These are phyloP conservation scores for Candida multigemmis DNA, from an alignment of 805 yeast genomes.

Conservation along the genomic window DNA sequence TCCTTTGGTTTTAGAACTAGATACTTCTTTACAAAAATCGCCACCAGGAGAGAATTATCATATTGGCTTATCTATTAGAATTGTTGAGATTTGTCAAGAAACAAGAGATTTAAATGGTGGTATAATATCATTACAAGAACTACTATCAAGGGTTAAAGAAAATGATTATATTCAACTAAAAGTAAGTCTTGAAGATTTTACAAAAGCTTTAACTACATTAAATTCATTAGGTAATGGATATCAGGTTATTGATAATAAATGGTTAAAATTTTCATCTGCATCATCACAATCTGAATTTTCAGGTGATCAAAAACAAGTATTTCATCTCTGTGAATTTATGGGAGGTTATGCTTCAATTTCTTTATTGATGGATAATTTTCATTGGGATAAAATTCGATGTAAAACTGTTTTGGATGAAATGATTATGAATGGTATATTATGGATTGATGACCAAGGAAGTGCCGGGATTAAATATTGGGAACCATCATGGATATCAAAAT, in stretches of 20 bases:
- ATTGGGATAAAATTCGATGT: constrained; percentile 63
- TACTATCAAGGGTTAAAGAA: constrained; percentile 13
- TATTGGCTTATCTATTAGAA: constrained; percentile 60
- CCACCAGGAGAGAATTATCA: constrained; percentile 40
- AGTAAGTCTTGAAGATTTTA: constrained; percentile 42
- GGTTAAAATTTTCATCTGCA: constrained; percentile 31
- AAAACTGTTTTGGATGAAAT: constrained; percentile 62
- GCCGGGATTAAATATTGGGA: constrained; percentile 56
- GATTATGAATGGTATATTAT: constrained; percentile 73
- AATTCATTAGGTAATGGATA: constrained; percentile 62
- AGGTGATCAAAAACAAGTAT: constrained; percentile 58
- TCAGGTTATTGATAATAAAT: constrained; percentile 47
- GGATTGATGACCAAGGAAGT: constrained; percentile 63
- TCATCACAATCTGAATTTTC: constrained; percentile 18
- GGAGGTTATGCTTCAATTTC: constrained; percentile 64
- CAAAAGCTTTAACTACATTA: constrained; percentile 44
- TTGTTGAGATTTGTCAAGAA: constrained; percentile 67
- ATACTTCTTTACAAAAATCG: constrained; percentile 18
- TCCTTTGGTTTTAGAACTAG: constrained; percentile 42
- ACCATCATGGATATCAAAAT: constrained; percentile 54
- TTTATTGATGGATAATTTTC: constrained; percentile 61
- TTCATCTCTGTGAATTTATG: constrained; percentile 67
- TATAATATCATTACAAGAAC: constrained; percentile 47
- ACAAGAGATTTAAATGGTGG: constrained; percentile 80
- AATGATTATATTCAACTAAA: constrained; percentile 20